These are phyloP conservation scores for Fagus crenata DNA, from an alignment of 306 rosid genomes.

Conservation along the genomic window DNA sequence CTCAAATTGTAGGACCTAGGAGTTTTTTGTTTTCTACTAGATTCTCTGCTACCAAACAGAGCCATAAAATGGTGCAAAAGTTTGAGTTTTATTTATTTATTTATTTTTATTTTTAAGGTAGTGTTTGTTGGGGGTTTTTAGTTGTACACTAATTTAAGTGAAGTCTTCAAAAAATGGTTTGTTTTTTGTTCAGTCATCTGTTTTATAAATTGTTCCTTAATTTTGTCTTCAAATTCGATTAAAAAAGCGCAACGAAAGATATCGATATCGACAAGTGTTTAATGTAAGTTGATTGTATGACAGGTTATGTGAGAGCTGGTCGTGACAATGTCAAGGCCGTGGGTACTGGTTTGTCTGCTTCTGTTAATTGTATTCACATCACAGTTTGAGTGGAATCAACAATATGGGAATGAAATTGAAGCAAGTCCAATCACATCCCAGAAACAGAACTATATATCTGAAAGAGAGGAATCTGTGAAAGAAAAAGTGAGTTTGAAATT, in stretches of 20 bases:
- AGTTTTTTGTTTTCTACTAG: no score
- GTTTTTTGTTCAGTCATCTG: not conserved
- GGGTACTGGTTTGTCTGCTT: constrained; percentile 60
- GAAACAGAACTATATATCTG: constrained; percentile 42
- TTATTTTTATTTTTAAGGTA: no score
- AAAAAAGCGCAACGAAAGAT: not conserved
- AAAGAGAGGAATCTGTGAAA: constrained; percentile 54
- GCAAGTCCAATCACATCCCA: constrained; percentile 38
- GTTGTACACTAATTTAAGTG: no score
- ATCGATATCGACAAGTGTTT: not conserved
- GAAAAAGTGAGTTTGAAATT: constrained; percentile 41
- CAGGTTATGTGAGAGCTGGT: constrained; percentile 36
- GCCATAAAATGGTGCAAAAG: no score
- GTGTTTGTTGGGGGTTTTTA: no score
- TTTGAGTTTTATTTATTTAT: not conserved
- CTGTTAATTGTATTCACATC: constrained; percentile 57
- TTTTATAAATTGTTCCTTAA: not conserved
- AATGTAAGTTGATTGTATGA: constrained; percentile 7
- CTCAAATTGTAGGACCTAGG: no score
- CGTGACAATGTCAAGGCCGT: constrained; percentile 52
- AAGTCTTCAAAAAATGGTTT: no score
- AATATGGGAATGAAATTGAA: constrained; percentile 49
- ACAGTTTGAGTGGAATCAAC: constrained; percentile 68
- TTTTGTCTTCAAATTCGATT: not conserved
- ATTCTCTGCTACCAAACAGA: no score